Base-by-base conservation (phyloP, 805 yeast species). In the Pichia rugopelliculosa region DNA sequence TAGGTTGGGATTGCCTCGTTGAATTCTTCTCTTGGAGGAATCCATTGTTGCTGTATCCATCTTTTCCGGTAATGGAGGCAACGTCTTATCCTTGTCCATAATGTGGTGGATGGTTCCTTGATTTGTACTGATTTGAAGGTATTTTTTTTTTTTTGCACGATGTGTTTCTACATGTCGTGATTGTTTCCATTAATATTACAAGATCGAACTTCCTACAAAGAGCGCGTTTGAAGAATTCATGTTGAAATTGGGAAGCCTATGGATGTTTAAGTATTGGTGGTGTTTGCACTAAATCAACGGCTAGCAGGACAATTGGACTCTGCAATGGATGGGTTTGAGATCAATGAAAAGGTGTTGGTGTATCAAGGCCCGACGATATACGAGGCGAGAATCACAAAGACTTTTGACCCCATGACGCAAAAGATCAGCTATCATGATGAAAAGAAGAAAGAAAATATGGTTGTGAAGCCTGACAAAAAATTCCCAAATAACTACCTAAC, bases 281-380 rank as follows among this genome's bases (percentile, higher is more conserved):
- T n/a, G n/a, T n/a, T n/a, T n/a, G n/a, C n/a, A n/a, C n/a, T n/a
- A n/a, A n/a, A n/a, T n/a, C n/a, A n/a, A n/a, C n/a, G 41, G 27
- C 2, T 7, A 9, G 6, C n/a, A 12, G 5, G 18, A 12, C n/a
- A 6, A 40, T 24, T 34, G 44, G 11, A 11, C 11, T 26, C 20
- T 6, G 39, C 3, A 4, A 18, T 8, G 44, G 38, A 23, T 7
- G 30, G 41, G n/a, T 54, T 49, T 22, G 56, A 56, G 36, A 47
- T 62, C 4, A 54, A 53, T 11, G 55, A 55, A 9, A 55, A 67
- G 54, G 83, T 85, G 48, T 69, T 87, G 56, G 96, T 96, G 2
- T 90, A 77, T 65, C 97, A 90, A 61, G 97, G 96, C 0, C 95
- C 96, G 1, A 66, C 90, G 53, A 74, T 90, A 10, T 90, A 90